Evolutionary conservation across 345 rosid genomes (phyloP).

Genomic region (Aquilaria yunnanensis): DNA sequence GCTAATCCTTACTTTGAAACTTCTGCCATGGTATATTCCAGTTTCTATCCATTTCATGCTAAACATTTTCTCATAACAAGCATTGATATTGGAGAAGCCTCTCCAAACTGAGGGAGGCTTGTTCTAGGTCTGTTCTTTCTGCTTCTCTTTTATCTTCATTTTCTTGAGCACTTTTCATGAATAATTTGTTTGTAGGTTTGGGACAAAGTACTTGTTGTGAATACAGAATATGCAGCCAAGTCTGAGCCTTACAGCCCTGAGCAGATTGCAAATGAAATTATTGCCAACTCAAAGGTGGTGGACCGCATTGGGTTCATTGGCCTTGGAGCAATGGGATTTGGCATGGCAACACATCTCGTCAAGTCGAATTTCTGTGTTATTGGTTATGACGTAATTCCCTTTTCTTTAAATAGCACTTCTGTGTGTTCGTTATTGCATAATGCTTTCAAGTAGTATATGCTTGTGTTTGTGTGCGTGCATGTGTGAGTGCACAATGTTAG

Average conservation of each 20-base stretch:
- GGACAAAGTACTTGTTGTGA: conserved; percentile 60
- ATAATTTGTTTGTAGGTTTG: conserved; percentile 42
- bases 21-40: background rate
- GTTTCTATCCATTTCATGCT: no score
- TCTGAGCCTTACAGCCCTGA: conserved; percentile 67
- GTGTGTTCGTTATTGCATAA: background rate
- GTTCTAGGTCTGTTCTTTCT: no score
- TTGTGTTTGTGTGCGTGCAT: background rate
- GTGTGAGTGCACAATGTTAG: no score
- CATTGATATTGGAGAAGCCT: background rate
- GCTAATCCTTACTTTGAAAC: conserved; percentile 4
- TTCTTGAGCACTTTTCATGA: background rate
- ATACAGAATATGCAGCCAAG: conserved; percentile 54
- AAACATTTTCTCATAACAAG: background rate
- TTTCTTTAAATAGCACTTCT: background rate
- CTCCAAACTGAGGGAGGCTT: no score
- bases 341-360: conserved; percentile 85
- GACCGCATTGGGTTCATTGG: conserved; percentile 81
- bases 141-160: background rate
- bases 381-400: conserved; percentile 80
- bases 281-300: conserved; percentile 45
- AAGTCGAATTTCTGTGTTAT: conserved; percentile 56
- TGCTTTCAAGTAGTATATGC: conserved; percentile 2
- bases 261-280: conserved; percentile 52
- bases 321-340: conserved; percentile 99